These are phyloP conservation scores for Nakazawaea laoshanensis DNA, from an alignment of 805 yeast genomes.

Conservation along the genomic window DNA sequence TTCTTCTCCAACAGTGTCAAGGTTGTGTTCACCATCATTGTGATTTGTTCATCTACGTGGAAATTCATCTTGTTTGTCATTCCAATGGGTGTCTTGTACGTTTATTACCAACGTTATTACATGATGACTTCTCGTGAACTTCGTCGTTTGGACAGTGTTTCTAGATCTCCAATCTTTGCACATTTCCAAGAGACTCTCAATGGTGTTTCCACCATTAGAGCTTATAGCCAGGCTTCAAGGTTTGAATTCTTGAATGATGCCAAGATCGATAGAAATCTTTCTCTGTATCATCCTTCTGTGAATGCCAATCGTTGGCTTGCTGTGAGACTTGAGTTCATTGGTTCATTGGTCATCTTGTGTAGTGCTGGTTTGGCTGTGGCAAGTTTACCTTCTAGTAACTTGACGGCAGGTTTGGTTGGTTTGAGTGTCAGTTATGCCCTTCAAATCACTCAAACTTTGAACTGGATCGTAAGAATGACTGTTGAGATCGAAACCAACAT, in stretches of 20 bases:
- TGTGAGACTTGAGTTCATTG: slow-evolving; percentile 73
- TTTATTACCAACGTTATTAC: slow-evolving; percentile 61
- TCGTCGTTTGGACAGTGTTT: slow-evolving; percentile 63
- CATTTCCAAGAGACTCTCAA: slow-evolving; percentile 64
- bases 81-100: slow-evolving; percentile 50
- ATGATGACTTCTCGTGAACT: slow-evolving; percentile 61
- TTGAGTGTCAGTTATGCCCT: slow-evolving; percentile 77
- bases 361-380: slow-evolving; percentile 71
- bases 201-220: slow-evolving; percentile 59
- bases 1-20: slow-evolving; percentile 47
- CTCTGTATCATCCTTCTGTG: slow-evolving; percentile 76
- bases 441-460: slow-evolving; percentile 76
- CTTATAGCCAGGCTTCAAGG: slow-evolving; percentile 48
- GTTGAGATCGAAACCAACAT: slow-evolving; percentile 90
- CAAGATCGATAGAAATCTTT: slow-evolving; percentile 67
- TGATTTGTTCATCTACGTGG: slow-evolving; percentile 75
- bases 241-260: slow-evolving; percentile 48
- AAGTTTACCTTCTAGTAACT: slow-evolving; percentile 46
- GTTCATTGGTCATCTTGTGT: slow-evolving; percentile 69
- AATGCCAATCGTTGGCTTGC: slow-evolving; percentile 90
- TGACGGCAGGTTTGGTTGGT: slow-evolving; percentile 81
- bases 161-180: slow-evolving; percentile 61
- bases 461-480: slow-evolving; percentile 91
- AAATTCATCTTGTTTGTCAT: slow-evolving; percentile 54
- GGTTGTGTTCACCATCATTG: slow-evolving; percentile 56